Conservation (phyloP, 2,329 filamentous ascomycete species). For the Dendryphion nanum region DNA sequence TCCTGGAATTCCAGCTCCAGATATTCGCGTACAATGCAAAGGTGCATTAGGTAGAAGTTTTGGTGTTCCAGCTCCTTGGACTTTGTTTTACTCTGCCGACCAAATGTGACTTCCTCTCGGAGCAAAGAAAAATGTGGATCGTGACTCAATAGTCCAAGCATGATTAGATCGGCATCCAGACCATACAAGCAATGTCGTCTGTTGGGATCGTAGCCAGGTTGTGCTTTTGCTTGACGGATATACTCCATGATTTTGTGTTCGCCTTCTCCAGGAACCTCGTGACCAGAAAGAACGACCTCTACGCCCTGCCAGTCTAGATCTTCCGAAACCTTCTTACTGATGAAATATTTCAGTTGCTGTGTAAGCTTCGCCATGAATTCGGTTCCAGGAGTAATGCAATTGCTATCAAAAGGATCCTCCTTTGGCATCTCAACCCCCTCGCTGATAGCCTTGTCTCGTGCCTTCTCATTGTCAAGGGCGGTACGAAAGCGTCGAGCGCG, state of each 20-base stretch:
- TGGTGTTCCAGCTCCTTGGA: slow-evolving; percentile 97
- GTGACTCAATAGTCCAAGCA: slow-evolving; percentile 94
- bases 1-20: slow-evolving; percentile 96
- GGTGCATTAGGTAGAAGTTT: slow-evolving; percentile 95
- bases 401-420: slow-evolving; percentile 96
- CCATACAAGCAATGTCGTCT: slow-evolving; percentile 96
- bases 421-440: slow-evolving; percentile 92
- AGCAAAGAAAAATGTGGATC: slow-evolving; percentile 97
- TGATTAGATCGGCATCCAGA: slow-evolving; percentile 95
- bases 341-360: slow-evolving; percentile 92
- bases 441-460: slow-evolving; percentile 85
- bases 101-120: slow-evolving; percentile 97
- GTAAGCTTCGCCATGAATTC: slow-evolving; percentile 98
- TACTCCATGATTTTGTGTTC: slow-evolving; percentile 99
- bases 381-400: slow-evolving; percentile 96
- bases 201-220: slow-evolving; percentile 88
- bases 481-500: slow-evolving; percentile 92
- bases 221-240: slow-evolving; percentile 94
- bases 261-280: slow-evolving; percentile 96
- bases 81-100: slow-evolving; percentile 80
- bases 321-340: slow-evolving; percentile 97
- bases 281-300: slow-evolving; percentile 92
- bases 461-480: slow-evolving; percentile 83
- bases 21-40: slow-evolving; percentile 97
- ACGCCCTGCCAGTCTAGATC: slow-evolving; percentile 97